Evolutionary conservation across 169 alveolate species (phyloP).

Genomic region (Plasmodium gallinaceum): DNA sequence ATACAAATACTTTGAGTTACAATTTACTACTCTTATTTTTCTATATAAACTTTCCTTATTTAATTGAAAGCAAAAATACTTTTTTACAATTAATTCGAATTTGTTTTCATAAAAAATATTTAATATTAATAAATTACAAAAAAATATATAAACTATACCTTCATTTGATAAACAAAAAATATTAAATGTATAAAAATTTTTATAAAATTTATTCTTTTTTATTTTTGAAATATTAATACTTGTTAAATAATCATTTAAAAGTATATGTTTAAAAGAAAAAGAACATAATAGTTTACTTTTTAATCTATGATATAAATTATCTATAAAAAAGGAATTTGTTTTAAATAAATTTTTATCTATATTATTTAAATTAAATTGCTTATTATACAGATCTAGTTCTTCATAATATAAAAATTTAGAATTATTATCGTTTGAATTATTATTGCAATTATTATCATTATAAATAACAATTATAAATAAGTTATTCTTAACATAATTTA

Average conservation of each 20-base stretch:
- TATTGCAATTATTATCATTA: slow-evolving; percentile 9
- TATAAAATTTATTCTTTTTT: not conserved
- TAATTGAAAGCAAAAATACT: slow-evolving; percentile 39
- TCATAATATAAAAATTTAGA: slow-evolving; percentile 1
- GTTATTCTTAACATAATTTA: slow-evolving; percentile 18
- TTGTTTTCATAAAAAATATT: slow-evolving; percentile 13
- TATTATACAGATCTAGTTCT: slow-evolving; percentile 33
- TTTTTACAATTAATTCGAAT: slow-evolving; percentile 12
- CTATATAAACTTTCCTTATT: slow-evolving; percentile 10
- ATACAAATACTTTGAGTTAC: slow-evolving; percentile 21
- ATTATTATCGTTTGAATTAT: not conserved
- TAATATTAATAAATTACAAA: slow-evolving; percentile 5
- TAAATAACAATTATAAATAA: slow-evolving; percentile 9
- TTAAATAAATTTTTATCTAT: slow-evolving; percentile 65
- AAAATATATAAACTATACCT: slow-evolving; percentile 38
- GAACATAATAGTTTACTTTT: slow-evolving; percentile 19
- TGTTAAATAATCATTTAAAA: slow-evolving; percentile 22
- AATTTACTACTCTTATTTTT: slow-evolving; percentile 19
- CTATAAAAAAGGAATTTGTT: slow-evolving; percentile 52
- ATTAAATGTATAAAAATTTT: slow-evolving; percentile 24
- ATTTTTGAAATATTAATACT: slow-evolving; percentile 36
- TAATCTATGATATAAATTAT: slow-evolving; percentile 36
- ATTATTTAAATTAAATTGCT: slow-evolving; percentile 51
- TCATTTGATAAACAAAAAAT: slow-evolving; percentile 51
- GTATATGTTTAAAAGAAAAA: slow-evolving; percentile 16